Base-by-base conservation (phyloP, 2,329 filamentous ascomycete species). In the Fusarium marasasianum region DNA sequence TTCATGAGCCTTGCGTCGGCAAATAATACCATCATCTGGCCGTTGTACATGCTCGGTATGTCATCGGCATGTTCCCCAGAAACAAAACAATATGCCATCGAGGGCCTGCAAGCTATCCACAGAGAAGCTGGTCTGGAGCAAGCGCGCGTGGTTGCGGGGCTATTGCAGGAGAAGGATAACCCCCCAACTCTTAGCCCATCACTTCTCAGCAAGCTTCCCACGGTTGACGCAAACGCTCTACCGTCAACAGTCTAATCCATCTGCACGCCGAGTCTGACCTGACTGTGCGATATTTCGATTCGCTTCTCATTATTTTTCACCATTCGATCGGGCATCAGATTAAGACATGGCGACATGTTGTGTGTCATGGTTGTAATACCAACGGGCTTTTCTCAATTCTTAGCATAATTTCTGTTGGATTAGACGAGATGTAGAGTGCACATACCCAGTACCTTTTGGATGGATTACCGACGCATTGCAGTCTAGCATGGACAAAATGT, bases 21-120 rank as follows among this genome's bases (percentile, higher is more conserved):
- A 2, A 86, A 85, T 31, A 86, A 86, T 70, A 84, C 84, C 22
- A 82, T 87, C 14, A 83, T 88, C 44, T 87, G 86, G 86, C 86
- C 86, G 9, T 80, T 88, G 8, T 88, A 86, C 63, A 82, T 85
- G 17, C 82, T 86, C 13, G 86, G 86, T 60, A 83, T 86, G 77
- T 86, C 85, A 26, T 85, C 85, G 2, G 83, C 82, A 7, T 87
- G 85, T 66, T 81, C 82, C 2, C 71, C 77, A 7, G 79, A 83
- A 54, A 83, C 83, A 73, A 84, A 83, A 54, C 77, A 80, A 7
- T 88, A 87, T 51, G 83, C 85, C 4, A 78, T 87, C 20, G 82
- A 83, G 24, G 80, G 86, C n/a, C 79, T 88, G 44, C 77, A 82
- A 50, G 83, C 83, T 15, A 82, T 88, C 31, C 83, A 84, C 62